phyloP scores from a whole-genome alignment of 148 eudicot species.

The Chenopodium berlandieri region DNA sequence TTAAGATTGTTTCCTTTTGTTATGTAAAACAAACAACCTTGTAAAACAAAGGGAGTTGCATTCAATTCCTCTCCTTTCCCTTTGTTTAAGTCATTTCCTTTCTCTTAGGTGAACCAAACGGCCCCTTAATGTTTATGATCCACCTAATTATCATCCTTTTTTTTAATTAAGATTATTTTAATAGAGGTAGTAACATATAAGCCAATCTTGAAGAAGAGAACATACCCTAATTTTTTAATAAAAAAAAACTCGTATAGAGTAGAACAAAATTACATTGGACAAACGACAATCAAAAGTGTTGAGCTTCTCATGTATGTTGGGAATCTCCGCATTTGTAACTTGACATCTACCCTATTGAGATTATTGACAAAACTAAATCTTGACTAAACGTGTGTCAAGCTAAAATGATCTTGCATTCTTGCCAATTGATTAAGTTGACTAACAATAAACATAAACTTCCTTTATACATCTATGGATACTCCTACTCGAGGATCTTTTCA shows the following conservation, averaged over 20 bases:
- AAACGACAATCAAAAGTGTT: not conserved
- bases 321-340: not conserved
- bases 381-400: not conserved
- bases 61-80: too few species aligned
- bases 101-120: too few species aligned
- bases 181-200: too few species aligned
- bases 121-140: not conserved
- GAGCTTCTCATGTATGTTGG: not conserved
- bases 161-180: too few species aligned
- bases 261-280: not conserved
- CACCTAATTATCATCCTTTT: not conserved
- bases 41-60: too few species aligned
- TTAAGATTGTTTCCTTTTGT: too few species aligned
- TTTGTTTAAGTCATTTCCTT: too few species aligned
- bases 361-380: constrained; percentile 1
- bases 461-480: constrained; percentile 4
- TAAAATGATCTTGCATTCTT: not conserved
- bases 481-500: not conserved
- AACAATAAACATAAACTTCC: not conserved
- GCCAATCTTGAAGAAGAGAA: too few species aligned
- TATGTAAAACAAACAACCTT: too few species aligned
- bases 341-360: not conserved
- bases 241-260: too few species aligned
- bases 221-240: too few species aligned
- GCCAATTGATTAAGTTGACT: constrained; percentile 1